phyloP scores from a whole-genome alignment of 169 alveolate genomes.

The Cryptosporidium bovis region DNA sequence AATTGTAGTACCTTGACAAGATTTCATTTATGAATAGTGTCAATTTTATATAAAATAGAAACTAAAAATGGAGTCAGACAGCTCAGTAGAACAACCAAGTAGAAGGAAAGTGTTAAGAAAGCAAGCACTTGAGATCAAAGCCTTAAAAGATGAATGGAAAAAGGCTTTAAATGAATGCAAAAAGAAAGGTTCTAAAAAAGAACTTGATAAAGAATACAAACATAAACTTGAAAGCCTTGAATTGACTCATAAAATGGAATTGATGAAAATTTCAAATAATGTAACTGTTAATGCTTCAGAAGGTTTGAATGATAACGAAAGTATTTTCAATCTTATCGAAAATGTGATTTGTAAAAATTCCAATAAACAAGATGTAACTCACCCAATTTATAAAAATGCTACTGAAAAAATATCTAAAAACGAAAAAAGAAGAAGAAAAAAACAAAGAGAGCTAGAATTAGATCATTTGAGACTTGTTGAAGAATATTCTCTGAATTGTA shows the following conservation, averaged over 20 bases:
- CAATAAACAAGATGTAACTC: neutral
- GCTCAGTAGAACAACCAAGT: conserved; percentile 16
- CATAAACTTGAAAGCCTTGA: conserved; percentile 4
- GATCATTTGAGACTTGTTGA: neutral
- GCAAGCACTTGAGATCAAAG: conserved; percentile 38
- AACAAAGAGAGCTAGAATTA: conserved; percentile 26
- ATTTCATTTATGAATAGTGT: too few relatives aligned
- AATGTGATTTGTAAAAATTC: neutral
- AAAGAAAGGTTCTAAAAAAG: conserved; percentile 63
- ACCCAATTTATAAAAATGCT: conserved; percentile 24
- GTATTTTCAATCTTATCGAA: neutral
- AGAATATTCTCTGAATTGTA: conserved; percentile 34
- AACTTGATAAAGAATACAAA: conserved; percentile 33
- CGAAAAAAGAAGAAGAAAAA: conserved; percentile 28
- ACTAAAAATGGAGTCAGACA: conserved; percentile 37
- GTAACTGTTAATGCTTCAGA: neutral
- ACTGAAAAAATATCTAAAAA: conserved; percentile 16
- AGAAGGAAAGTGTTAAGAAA: conserved; percentile 32
- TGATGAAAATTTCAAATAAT: neutral
- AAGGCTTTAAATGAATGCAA: conserved; percentile 21
- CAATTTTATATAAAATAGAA: too few relatives aligned
- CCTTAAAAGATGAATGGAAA: conserved; percentile 53
- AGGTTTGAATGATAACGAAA: neutral
- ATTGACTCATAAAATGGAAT: conserved; percentile 34
- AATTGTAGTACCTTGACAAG: too few relatives aligned